Base-by-base conservation (phyloP, 2,329 filamentous ascomycete genomes). In the Phaeophleospora eucalypticola region DNA sequence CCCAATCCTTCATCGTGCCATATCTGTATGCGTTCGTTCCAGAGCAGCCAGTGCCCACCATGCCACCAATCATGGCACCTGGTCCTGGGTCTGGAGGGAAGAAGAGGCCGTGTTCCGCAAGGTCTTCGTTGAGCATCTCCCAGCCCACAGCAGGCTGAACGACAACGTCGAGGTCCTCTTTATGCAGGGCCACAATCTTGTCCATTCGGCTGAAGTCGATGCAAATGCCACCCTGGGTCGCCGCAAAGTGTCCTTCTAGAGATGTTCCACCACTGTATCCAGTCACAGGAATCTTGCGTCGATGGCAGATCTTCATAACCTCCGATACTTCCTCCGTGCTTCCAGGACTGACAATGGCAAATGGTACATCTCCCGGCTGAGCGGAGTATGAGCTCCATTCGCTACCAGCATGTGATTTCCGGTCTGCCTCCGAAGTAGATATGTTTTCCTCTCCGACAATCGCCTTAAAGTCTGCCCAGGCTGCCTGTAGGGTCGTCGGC, bases 1-100 rank as follows among this genome's bases (percentile, higher is more conserved):
- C 90, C 89, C 89, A 95, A 65, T 95, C 89, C 53, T 87, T 83
- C 89, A 95, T 95, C 2, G 89, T 95, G 52, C 89, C 90, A 66
- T 95, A 95, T 48, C 89, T 79, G 71, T 94, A 95, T 14, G 89
- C 84, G 65, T 95, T 95, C 12, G 89, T 95, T 49, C 89, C 89
- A 14, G 66, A 82, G 67, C 84, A 87, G 43, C 83, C 84, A 1
- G 86, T 89, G 17, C 84, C 86, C 27, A 89, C 81, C 86, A 89
- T 89, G 45, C 89, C 89, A 47, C 89, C 89, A 59, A 96, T 95
- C 83, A 88, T 88, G 51, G 89, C 89, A 15, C 89, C 89, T 43
- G 90, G 89, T 43, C 89, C 90, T 15, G 89, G 89, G 66, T 95
- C 89, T 0, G 89, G 89, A 17, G 89, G 89, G 71, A 95, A 95